Evolutionary conservation across 805 yeast genomes (phyloP), one percentile per base, ranked within the genome.

Genomic region (Yarrowia keelungensis): DNA sequence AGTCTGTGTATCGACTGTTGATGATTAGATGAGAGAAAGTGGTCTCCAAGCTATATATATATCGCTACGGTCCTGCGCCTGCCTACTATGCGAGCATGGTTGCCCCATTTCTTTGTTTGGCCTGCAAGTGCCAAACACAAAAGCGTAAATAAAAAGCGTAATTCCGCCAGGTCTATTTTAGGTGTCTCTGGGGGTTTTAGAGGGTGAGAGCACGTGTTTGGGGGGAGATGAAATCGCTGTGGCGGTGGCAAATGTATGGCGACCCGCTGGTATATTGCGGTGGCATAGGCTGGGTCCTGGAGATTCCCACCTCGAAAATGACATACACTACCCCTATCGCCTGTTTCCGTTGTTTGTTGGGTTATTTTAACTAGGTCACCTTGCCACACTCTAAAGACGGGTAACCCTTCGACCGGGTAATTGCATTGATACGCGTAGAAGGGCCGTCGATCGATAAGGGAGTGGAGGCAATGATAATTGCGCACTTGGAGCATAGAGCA

Each of bases 21-120:
- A 19, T 43, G 49, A 43, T 43, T 39, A 43, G 26, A 58, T 58
- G 35, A 32, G 39, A 14, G 10, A 16, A 54, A 47, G 49, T 10
- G 22, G 26, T 10, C 22, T 14, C 26, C 26, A 32, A 12, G 65
- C 65, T 59, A 59, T 59, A 59, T 59, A 59, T 59, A 59, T 59
- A 43, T 59, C 51, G 50, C 50, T 45, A 59, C 51, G 50, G 65
- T 59, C 51, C 65, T 59, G 50, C 65, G 65, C 65, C 65, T 59
- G 51, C 50, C 51, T 59, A 26, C 32, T 45, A 56, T 45, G 51
- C 65, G 50, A 59, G 65, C 51, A 59, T 43, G 65, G 65, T 62
- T 49, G 67, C 56, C 56, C 47, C 56, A 62, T 62, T 62, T 62
- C 54, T 62, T 49, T 62, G 54, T 62, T 62, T 38, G 46, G 45